Evolutionary conservation across 345 rosid genomes (phyloP).

Genomic region (Trapa bicornis): DNA sequence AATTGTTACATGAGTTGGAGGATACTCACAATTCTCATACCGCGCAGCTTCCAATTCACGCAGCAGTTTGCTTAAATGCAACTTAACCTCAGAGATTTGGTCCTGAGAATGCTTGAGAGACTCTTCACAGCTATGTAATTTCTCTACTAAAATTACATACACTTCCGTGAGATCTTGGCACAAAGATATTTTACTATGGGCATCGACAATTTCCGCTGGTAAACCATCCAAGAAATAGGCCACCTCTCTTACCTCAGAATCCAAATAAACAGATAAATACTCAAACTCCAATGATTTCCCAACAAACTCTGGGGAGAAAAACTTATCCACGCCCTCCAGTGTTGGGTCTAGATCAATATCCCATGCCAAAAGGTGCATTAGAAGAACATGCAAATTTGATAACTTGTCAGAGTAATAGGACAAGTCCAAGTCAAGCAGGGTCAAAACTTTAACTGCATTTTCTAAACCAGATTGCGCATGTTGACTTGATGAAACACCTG

Average conservation of each 20-base stretch:
- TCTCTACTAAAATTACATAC: constrained; percentile 31
- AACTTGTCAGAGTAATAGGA: constrained; percentile 48
- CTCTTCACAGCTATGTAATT: constrained; percentile 44
- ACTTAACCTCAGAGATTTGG: constrained; percentile 49
- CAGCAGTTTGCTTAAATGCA: constrained; percentile 47
- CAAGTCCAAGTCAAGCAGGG: constrained; percentile 40
- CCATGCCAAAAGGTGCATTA: constrained; percentile 67
- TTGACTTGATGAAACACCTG: constrained; percentile 16
- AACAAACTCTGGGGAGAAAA: constrained; percentile 28
- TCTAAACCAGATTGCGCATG: constrained; percentile 28
- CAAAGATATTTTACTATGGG: constrained; percentile 46
- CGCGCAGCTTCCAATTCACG: constrained; percentile 18
- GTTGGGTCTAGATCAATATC: constrained; percentile 42
- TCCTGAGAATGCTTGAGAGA: constrained; percentile 49
- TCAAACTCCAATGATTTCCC: constrained; percentile 69
- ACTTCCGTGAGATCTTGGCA: constrained; percentile 34
- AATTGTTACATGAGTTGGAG: too few relatives aligned
- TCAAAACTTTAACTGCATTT: constrained; percentile 27
- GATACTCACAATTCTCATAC: too few relatives aligned
- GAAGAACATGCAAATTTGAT: constrained; percentile 50
- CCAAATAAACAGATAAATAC: constrained; percentile 59
- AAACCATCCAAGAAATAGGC: constrained; percentile 50
- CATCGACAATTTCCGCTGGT: constrained; percentile 51
- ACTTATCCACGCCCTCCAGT: constrained; percentile 19
- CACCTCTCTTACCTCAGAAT: constrained; percentile 68